Evolutionary conservation across 2,329 filamentous ascomycete species (phyloP).

Genomic region (Lasiodiplodia theobromae): DNA sequence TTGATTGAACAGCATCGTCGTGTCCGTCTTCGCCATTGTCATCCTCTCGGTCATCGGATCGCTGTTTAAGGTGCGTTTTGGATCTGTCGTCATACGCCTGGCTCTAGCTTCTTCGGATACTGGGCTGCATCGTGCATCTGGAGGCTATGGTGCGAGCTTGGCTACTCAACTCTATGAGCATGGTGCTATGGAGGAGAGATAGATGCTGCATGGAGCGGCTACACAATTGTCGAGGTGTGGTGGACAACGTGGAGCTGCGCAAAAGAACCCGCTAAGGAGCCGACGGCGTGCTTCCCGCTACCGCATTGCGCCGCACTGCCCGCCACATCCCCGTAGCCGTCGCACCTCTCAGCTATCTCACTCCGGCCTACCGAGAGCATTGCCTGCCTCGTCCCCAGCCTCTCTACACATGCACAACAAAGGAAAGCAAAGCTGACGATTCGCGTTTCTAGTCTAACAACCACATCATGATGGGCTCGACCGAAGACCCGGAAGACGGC

Average conservation of each 20-base stretch:
- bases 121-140: not conserved
- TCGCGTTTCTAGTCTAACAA: conserved; percentile 64
- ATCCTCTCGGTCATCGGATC: conserved; percentile 71
- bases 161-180: not conserved
- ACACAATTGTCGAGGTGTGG: not conserved
- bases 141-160: not conserved
- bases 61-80: conserved; percentile 70
- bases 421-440: conserved; percentile 33
- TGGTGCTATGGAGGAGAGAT: not conserved
- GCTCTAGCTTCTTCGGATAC: not conserved
- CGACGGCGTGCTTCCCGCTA: not conserved
- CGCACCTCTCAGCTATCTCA: not conserved
- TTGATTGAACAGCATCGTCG: conserved; percentile 66
- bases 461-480: conserved; percentile 82
- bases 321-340: not conserved
- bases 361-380: not conserved
- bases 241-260: too few species aligned
- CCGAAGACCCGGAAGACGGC: conserved; percentile 73
- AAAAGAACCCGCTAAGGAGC: not conserved
- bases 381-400: not conserved
- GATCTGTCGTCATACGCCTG: not conserved
- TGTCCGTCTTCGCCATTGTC: conserved; percentile 69
- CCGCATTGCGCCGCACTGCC: not conserved
- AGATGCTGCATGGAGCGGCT: not conserved
- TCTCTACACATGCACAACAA: not conserved